These are phyloP conservation scores for Rutstroemia sp. DNA, from an alignment of 2,329 filamentous ascomycete species.

Conservation along the genomic window DNA sequence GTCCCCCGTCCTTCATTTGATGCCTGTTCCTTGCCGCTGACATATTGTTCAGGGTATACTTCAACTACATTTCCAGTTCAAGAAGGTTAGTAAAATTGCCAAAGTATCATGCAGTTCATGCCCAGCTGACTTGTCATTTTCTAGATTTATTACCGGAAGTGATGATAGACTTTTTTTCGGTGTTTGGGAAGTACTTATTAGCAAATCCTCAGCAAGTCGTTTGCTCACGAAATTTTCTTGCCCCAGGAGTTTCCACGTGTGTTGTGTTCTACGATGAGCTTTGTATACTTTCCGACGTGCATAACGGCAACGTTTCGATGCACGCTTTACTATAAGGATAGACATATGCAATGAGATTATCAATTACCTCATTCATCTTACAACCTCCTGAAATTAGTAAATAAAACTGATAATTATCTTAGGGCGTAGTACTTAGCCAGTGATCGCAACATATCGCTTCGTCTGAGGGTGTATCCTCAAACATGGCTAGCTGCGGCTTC, in stretches of 20 bases:
- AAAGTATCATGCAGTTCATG: background rate
- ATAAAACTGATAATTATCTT: background rate
- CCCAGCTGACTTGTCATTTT: constrained; percentile 19
- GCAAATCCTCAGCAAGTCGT: constrained; percentile 15
- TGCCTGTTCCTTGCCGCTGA: constrained; percentile 25
- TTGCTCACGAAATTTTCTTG: constrained; percentile 19
- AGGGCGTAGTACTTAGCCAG: constrained; percentile 1
- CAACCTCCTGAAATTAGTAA: background rate
- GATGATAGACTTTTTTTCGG: background rate
- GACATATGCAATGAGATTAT: constrained; percentile 1
- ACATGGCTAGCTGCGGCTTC: constrained; percentile 16
- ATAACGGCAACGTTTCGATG: constrained; percentile 11
- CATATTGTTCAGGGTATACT: constrained; percentile 65
- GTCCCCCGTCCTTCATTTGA: background rate
- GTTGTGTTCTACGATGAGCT: constrained; percentile 13
- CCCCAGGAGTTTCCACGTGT: constrained; percentile 18
- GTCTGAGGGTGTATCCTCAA: constrained; percentile 7
- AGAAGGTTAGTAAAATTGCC: constrained; percentile 59
- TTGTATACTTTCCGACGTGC: constrained; percentile 11
- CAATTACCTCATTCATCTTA: constrained; percentile 1
- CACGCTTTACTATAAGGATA: background rate
- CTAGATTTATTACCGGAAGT: constrained; percentile 51
- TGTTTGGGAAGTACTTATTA: constrained; percentile 15
- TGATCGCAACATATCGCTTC: constrained; percentile 2
- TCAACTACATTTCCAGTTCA: constrained; percentile 97